Evolutionary conservation across 345 rosid genomes (phyloP).

Genomic region (Isatis tinctoria): DNA sequence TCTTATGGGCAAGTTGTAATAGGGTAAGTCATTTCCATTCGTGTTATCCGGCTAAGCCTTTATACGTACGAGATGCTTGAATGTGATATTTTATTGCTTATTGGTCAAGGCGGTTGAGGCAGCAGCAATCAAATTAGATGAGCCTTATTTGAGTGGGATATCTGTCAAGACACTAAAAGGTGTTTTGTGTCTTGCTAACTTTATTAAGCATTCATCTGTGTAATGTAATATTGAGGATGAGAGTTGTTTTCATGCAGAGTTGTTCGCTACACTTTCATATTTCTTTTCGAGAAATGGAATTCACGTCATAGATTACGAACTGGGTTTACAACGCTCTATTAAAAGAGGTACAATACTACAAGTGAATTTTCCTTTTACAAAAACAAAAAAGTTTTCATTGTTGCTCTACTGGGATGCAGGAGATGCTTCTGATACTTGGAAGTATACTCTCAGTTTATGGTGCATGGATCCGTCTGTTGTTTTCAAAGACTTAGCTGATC

Average conservation of each 20-base stretch:
- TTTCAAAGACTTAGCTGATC: conserved; percentile 76
- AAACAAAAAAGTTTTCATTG: conserved; percentile 11
- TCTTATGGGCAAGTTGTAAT: conserved; percentile 74
- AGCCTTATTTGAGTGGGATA: conserved; percentile 74
- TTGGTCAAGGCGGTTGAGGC: conserved; percentile 61
- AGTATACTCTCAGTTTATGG: conserved; percentile 76
- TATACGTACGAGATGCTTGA: background rate
- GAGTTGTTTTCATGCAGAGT: conserved; percentile 46
- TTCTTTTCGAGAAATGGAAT: conserved; percentile 84
- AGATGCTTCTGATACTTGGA: conserved; percentile 52
- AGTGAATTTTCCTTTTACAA: conserved; percentile 37
- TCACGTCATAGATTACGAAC: conserved; percentile 71
- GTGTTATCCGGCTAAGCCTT: conserved; percentile 1
- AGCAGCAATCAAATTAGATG: conserved; percentile 65
- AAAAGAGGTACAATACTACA: conserved; percentile 65
- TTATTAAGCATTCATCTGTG: conserved; percentile 8
- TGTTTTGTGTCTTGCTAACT: conserved; percentile 25
- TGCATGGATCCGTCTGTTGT: conserved; percentile 97
- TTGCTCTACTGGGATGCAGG: conserved; percentile 39
- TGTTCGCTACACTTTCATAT: conserved; percentile 80
- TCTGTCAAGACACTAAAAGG: conserved; percentile 77
- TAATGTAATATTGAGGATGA: background rate
- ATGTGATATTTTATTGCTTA: conserved; percentile 6
- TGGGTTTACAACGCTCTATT: conserved; percentile 57
- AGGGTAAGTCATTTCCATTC: conserved; percentile 42